Base-by-base conservation (phyloP, 768 basidiomycete genomes). In the Termitomyces sp. region DNA sequence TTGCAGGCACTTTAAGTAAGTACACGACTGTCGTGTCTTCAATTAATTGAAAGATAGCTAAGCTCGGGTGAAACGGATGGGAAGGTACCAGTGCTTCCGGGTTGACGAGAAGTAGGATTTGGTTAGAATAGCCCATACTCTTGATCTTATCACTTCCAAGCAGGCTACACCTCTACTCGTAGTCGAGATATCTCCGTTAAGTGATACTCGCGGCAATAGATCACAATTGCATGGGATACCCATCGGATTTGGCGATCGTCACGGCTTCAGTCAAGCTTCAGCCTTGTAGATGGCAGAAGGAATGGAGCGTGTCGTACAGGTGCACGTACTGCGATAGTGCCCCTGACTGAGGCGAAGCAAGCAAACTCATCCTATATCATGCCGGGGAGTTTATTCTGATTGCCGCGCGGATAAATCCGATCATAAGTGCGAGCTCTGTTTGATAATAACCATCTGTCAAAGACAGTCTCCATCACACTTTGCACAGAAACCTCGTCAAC, bases 251-350 rank as follows among this genome's bases (percentile, higher is more conserved):
- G 17, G 21, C 22, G 48, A 51, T 57, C 37, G 49, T 48, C 48
- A 47, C 44, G 50, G 45, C 47, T 44, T 43, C 45, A 34, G 41
- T 51, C 57, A 51, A 45, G 22, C 28, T 52, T 47, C 21, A 53
- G 37, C 42, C 42, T 56, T 10, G 30, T 45, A 28, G 19, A 30
- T 32, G 37, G 32, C 55, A 46, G 48, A n/a, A 38, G 34, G 49
- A 51, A 51, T 51, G 38, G 14, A 56, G 48, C 45, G 22, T 56
- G 55, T 43, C 24, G 41, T 37, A 49, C 45, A 55, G 35, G 32
- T 34, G 15, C 34, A 48, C 47, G 45, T 47, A 55, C 54, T 28
- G 32, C 35, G 24, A 24, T 32, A 24, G 15, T 19, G 14, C 51
- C 41, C 42, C 30, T 44, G 19, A 50, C 24, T 38, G 42, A 22